Evolutionary conservation across 2,329 filamentous ascomycete genomes (phyloP), one percentile per base, ranked within the genome.

Genomic region (Geoglossum cookeanum): DNA sequence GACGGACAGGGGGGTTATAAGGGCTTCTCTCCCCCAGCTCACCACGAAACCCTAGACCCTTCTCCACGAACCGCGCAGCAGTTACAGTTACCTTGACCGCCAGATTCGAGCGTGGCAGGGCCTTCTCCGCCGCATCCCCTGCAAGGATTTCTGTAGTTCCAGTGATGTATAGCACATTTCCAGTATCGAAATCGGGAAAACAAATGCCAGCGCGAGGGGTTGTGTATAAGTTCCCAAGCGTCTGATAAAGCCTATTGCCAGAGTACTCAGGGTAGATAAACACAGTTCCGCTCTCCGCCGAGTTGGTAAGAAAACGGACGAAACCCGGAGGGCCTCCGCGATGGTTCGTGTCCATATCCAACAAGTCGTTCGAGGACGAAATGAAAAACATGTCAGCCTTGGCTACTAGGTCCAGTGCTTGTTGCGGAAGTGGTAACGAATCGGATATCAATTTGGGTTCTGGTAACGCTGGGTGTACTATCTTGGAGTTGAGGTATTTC

Each of bases 261-360:
- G 84, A 89, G 66, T 85, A 94, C 66, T 94, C 88, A 0, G 88
- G 88, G 68, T 87, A 94, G 2, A 84, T 74, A 13, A 94, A 68
- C 2, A 78, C 73, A 0, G 71, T 71, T 2, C 67, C 68, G 29
- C 60, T 64, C 17, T 48, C 59, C 44, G 30, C 17, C 37, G 73
- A 68, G 58, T 85, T 82, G 22, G 75, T 77, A 1, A 82, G 66
- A 7, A 91, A 73, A 29, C 87, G 77, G 22, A 91, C 71, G 64
- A 94, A 91, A 0, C 87, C 88, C 0, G 75, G 73, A 1, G 81
- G 75, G 0, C 88, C 88, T 42, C 88, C 88, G 4, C 88, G 79
- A 63, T 87, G 80, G 65, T 94, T 94, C 5, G 83, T 86, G 67
- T 94, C 87, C 87, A 94, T 94, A 57, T 80, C 80, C 13, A 71